Evolutionary conservation across 495 filamentous ascomycete species (phyloP), one percentile per base, ranked within the genome.

Genomic region (Daldinia caldariorum): DNA sequence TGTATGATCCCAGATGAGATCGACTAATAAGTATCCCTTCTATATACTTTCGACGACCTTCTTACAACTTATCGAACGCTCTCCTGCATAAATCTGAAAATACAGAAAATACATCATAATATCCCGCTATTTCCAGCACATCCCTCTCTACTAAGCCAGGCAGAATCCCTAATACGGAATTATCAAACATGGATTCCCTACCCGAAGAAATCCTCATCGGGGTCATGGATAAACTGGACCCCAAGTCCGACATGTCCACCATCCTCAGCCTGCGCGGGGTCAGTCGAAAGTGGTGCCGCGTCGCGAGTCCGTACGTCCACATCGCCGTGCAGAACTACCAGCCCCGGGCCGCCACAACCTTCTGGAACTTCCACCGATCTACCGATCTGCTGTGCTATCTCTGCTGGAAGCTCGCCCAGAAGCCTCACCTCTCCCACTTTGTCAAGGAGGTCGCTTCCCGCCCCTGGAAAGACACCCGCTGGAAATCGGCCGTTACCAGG

Each of bases 201-300:
- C 34, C 63, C 31, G 45, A 59, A 18, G 55, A 59, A 26, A 39
- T 66, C 5, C 34, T 59, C 34, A 12, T 60, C 9, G 14, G 0
- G n/a, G 56, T 66, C 35, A 20, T 38, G 8, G 45, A 59, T 20
- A 31, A 60, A 14, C 16, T 66, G 8, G 45, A 60, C 47, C 45
- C 14, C 14, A 43, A 53, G 29, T n/a, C 37, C 29, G 43, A 66
- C 55, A 3, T 56, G 9, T 38, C 26, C 2, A 51, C 58, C 20
- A 35, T 68, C 51, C 49, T 61, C 39, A 50, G 20, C 14, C 34
- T 68, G 10, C 65, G 65, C 51, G 12, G 16, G 0, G 50, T 68
- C 13, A 68, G 41, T 32, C 38, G 12, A 20, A 61, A 57, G 14
- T 68, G 58, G 58, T 12, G 10, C n/a, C 50, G 50, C 10, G n/a